These are phyloP conservation scores for Xylariales sp. DNA, from an alignment of 2,329 filamentous ascomycete genomes.

Conservation along the genomic window DNA sequence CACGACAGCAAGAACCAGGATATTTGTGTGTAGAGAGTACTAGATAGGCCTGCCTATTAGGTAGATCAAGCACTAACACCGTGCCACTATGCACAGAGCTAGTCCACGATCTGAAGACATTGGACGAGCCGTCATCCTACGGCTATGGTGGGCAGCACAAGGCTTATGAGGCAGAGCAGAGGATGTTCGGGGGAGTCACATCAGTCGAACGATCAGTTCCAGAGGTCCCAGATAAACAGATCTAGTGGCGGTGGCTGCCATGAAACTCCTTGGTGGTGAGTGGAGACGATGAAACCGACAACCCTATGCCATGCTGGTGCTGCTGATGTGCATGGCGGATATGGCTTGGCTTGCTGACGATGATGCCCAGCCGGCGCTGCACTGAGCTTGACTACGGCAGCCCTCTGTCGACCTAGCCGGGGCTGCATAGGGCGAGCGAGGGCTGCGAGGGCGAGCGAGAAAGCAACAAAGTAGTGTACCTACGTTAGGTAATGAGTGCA, in stretches of 20 bases:
- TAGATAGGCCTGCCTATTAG: conserved; percentile 25
- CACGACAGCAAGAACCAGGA: conserved; percentile 40
- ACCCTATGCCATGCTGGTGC: conserved; percentile 43
- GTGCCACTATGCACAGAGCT: conserved; percentile 38
- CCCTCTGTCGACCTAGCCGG: conserved; percentile 28
- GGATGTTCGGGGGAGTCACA: conserved; percentile 44
- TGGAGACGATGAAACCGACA: conserved; percentile 50
- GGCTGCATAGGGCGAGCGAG: conserved; percentile 35
- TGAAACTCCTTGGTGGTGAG: conserved; percentile 50
- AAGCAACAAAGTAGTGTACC: conserved; percentile 3
- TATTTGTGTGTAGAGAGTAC: conserved; percentile 25
- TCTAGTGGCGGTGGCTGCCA: conserved; percentile 51
- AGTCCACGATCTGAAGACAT: conserved; percentile 39
- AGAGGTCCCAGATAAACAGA: conserved; percentile 44
- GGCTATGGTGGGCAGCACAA: conserved; percentile 45
- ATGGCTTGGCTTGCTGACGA: conserved; percentile 44
- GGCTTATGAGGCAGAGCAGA: conserved; percentile 42
- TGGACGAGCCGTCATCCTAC: conserved; percentile 34
- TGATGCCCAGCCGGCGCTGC: conserved; percentile 37
- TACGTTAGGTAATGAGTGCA: not conserved
- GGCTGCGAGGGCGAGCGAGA: conserved; percentile 25
- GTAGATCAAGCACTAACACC: conserved; percentile 39
- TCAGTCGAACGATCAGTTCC: conserved; percentile 43
- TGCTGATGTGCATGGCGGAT: conserved; percentile 49
- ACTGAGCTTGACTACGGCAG: conserved; percentile 28